phyloP scores from a whole-genome alignment of 139 green algal species.

The Volvox africanus region DNA sequence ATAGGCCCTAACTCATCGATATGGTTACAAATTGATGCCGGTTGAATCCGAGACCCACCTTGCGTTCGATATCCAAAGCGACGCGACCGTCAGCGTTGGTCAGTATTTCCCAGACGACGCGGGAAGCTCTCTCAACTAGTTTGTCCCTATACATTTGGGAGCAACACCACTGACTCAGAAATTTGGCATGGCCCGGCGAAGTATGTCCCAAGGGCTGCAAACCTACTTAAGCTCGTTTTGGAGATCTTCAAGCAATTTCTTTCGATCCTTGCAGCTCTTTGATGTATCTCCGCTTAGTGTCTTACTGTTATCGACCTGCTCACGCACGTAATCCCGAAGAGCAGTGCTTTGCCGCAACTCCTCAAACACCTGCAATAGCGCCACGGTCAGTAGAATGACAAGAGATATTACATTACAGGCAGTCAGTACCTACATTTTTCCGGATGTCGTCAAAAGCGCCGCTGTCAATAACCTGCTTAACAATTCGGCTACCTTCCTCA shows the following conservation, averaged over 20 bases:
- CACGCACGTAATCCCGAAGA: conserved; percentile 14
- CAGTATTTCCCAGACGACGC: conserved; percentile 10
- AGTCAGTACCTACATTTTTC: not conserved
- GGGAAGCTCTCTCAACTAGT: not conserved
- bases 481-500: not conserved
- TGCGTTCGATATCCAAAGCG: conserved; percentile 19
- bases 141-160: not conserved
- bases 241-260: conserved; percentile 31
- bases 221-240: conserved; percentile 24
- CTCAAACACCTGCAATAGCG: conserved; percentile 20
- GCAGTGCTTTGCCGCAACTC: not conserved
- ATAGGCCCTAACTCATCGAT: too few species aligned
- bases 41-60: not conserved
- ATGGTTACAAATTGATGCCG: too few species aligned
- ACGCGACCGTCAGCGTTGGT: conserved; percentile 10
- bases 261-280: not conserved
- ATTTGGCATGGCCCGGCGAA: not conserved
- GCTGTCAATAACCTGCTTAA: conserved; percentile 25
- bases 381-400: too few species aligned
- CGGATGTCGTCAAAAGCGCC: conserved; percentile 28
- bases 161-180: not conserved
- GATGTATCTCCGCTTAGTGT: not conserved
- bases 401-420: too few species aligned
- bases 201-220: not conserved
- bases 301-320: conserved; percentile 18